Evolutionary conservation across 805 yeast species (phyloP).

Genomic region (Candida yuanshanica): DNA sequence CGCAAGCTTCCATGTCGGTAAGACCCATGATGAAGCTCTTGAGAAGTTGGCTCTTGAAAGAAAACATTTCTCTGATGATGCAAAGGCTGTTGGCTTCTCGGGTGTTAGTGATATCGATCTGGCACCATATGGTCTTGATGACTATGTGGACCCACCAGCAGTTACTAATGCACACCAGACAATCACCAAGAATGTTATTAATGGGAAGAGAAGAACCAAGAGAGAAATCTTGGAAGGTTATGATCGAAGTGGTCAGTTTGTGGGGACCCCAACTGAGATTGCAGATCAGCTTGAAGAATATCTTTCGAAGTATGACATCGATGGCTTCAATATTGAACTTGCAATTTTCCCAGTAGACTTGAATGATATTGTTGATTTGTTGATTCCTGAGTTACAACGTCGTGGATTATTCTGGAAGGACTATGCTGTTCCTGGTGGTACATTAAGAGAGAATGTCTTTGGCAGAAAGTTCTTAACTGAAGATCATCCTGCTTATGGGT

Average conservation of each 20-base stretch:
- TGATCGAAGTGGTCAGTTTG: constrained; percentile 25
- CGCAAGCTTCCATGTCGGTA: constrained; percentile 32
- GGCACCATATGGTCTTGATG: constrained; percentile 13
- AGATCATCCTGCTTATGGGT: constrained; percentile 8
- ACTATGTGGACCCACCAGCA: constrained; percentile 21
- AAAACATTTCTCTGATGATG: not conserved
- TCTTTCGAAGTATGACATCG: constrained; percentile 34
- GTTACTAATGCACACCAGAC: constrained; percentile 30
- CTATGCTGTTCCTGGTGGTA: constrained; percentile 26
- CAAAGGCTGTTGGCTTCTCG: constrained; percentile 2
- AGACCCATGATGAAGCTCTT: constrained; percentile 35
- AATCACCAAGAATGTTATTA: constrained; percentile 24
- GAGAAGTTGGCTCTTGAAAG: constrained; percentile 9
- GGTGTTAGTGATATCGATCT: constrained; percentile 4
- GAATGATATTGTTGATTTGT: constrained; percentile 31
- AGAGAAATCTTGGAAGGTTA: constrained; percentile 21
- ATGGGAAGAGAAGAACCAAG: constrained; percentile 13
- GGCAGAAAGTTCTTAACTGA: constrained; percentile 7
- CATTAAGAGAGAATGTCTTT: constrained; percentile 6
- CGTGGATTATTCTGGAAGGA: constrained; percentile 33
- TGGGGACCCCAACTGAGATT: constrained; percentile 32
- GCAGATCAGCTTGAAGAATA: constrained; percentile 35
- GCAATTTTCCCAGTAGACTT: constrained; percentile 30
- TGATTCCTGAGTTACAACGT: constrained; percentile 30
- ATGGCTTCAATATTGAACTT: constrained; percentile 37